Base-by-base conservation (phyloP, 2,329 filamentous ascomycete genomes). In the Penicillium sp. region DNA sequence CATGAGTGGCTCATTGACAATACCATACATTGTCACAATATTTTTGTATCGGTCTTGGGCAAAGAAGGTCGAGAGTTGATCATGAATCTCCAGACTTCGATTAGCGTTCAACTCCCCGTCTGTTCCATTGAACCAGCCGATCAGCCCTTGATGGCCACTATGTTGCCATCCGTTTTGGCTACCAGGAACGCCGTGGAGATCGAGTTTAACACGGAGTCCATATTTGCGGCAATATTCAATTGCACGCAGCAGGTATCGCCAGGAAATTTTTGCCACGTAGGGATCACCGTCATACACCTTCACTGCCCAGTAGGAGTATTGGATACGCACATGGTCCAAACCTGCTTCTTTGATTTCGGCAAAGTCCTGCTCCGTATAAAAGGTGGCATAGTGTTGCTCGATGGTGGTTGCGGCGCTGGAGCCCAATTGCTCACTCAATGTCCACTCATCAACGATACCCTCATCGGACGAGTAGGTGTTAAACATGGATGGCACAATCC, bases 161-260 rank as follows among this genome's bases (percentile, higher is more conserved):
- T 99, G 95, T 68, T 97, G 97, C 93, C 93, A 98, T 2, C 95
- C 95, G 68, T 99, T 99, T 71, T 98, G 95, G 59, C 90, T 93
- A 0, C 95, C 95, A 0, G 93, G 93, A 0, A 95, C 81, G n/a
- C 84, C 92, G 76, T 99, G 95, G 4, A 97, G 78, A 73, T 99
- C 95, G 4, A 99, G 85, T 61, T 98, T 98, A 42, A 99, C 87
- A 2, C 95, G 89, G 4, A 99, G 80, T 0, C 95, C 95, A 72
- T 97, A 90, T 70, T 96, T 93, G 26, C 95, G 89, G 45, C 90
- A 91, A 84, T 91, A 99, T 74, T 99, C 95, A 64, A 99, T 96
- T 10, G 84, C 91, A 16, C 95, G 88, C 10, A 99, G 84, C 1
- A 99, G 86, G 70, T 99, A 99, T 13, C 95, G 85, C 93, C 93